Conservation (phyloP, 2,329 filamentous ascomycete genomes). For the Chaetothyriales sp. region DNA sequence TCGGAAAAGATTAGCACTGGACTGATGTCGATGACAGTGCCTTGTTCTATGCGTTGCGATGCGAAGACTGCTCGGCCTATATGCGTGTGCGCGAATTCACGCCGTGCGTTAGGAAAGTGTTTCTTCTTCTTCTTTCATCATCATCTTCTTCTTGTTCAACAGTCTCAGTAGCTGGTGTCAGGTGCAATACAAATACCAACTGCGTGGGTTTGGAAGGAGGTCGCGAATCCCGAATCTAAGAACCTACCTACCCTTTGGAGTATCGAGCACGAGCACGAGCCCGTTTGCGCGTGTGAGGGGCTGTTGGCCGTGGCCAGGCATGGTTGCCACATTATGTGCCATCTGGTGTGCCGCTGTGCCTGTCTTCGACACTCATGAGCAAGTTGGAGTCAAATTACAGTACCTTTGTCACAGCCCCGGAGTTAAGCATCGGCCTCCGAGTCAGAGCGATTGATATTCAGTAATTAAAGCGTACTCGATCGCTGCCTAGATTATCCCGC, state of each 20-base stretch:
- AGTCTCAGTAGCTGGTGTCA: neutral
- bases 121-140: neutral
- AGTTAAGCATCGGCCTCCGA: no score
- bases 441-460: no score
- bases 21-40: conserved; percentile 18
- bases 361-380: neutral
- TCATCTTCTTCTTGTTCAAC: neutral
- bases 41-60: conserved; percentile 13
- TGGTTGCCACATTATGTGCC: conserved; percentile 7
- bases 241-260: conserved; percentile 18
- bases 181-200: no score
- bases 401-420: no score
- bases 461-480: no score
- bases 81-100: neutral
- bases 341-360: conserved; percentile 2
- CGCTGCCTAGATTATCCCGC: no score
- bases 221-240: neutral
- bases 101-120: neutral
- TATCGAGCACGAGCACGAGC: conserved; percentile 16
- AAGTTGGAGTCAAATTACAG: neutral
- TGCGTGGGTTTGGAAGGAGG: neutral
- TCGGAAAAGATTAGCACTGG: conserved; percentile 29
- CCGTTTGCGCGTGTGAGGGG: conserved; percentile 10
- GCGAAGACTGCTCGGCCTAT: conserved; percentile 21
- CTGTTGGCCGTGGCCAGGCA: conserved; percentile 4